Conservation (phyloP, 1,284 basidiomycete genomes). For the Pseudozyma tsukubaensis region DNA sequence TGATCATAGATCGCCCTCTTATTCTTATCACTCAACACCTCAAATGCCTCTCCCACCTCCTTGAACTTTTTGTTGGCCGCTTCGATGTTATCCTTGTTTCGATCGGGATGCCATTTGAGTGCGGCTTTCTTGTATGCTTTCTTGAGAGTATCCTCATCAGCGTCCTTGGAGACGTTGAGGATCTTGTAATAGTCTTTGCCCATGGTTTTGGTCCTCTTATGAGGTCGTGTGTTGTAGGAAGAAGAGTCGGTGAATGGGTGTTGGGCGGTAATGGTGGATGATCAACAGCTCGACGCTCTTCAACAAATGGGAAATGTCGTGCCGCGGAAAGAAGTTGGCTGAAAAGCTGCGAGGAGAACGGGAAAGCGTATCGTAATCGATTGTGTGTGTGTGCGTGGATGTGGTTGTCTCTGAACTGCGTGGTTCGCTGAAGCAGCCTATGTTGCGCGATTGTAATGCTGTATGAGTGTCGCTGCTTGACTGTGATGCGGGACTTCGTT, state of each 20-base stretch:
- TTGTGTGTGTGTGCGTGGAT: too few relatives aligned
- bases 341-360: too few relatives aligned
- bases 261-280: slow-evolving; percentile 17
- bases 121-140: slow-evolving; percentile 71
- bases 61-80: slow-evolving; percentile 88
- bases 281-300: background rate
- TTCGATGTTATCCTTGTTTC: slow-evolving; percentile 82
- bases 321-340: too few relatives aligned
- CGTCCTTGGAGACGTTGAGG: slow-evolving; percentile 63
- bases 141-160: slow-evolving; percentile 66
- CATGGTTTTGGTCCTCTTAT: slow-evolving; percentile 52
- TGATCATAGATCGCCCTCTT: slow-evolving; percentile 94
- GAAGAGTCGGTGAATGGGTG: background rate
- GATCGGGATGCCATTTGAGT: slow-evolving; percentile 90
- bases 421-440: too few relatives aligned
- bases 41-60: slow-evolving; percentile 95
- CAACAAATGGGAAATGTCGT: background rate
- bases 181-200: slow-evolving; percentile 68
- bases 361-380: too few relatives aligned
- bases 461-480: too few relatives aligned
- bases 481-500: too few relatives aligned
- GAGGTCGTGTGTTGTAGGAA: slow-evolving; percentile 13
- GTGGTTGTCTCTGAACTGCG: too few relatives aligned
- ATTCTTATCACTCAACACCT: slow-evolving; percentile 92
- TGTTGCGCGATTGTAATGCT: too few relatives aligned